phyloP scores from a whole-genome alignment of 306 rosid species.

The Alnus rubra region DNA sequence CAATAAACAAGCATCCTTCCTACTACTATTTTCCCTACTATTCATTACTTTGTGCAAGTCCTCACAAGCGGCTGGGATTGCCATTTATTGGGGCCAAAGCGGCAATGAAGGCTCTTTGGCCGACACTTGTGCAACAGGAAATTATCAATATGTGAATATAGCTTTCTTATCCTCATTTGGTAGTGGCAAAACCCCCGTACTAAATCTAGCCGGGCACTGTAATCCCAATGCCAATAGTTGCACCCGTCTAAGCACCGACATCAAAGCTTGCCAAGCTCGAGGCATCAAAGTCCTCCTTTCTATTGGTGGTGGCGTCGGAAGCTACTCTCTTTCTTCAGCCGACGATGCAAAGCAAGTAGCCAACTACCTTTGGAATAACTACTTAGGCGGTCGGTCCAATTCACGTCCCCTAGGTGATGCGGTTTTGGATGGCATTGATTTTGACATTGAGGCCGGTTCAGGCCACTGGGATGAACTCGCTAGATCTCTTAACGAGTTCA shows the following conservation, averaged over 20 bases:
- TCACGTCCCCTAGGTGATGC: slow-evolving; percentile 61
- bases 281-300: slow-evolving; percentile 62
- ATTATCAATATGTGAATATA: slow-evolving; percentile 66
- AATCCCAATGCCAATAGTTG: slow-evolving; percentile 33
- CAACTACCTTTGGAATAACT: slow-evolving; percentile 54
- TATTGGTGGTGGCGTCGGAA: slow-evolving; percentile 46
- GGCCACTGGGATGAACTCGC: slow-evolving; percentile 51
- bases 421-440: slow-evolving; percentile 57
- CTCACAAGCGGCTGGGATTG: slow-evolving; percentile 46
- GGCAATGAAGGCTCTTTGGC: slow-evolving; percentile 44
- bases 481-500: slow-evolving; percentile 19
- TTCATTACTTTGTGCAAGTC: slow-evolving; percentile 25
- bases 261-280: slow-evolving; percentile 42
- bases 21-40: slow-evolving; percentile 28
- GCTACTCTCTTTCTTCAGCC: slow-evolving; percentile 51
- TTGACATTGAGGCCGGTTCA: slow-evolving; percentile 47
- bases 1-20: slow-evolving; percentile 27
- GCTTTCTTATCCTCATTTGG: slow-evolving; percentile 57
- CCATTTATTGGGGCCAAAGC: slow-evolving; percentile 67
- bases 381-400: slow-evolving; percentile 46
- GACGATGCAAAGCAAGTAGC: slow-evolving; percentile 44
- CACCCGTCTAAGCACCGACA: slow-evolving; percentile 30
- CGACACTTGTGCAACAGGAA: slow-evolving; percentile 52
- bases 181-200: slow-evolving; percentile 34
- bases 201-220: slow-evolving; percentile 55